Evolutionary conservation across 2,329 filamentous ascomycete species (phyloP).

Genomic region (Dryadomyces quercivorus): DNA sequence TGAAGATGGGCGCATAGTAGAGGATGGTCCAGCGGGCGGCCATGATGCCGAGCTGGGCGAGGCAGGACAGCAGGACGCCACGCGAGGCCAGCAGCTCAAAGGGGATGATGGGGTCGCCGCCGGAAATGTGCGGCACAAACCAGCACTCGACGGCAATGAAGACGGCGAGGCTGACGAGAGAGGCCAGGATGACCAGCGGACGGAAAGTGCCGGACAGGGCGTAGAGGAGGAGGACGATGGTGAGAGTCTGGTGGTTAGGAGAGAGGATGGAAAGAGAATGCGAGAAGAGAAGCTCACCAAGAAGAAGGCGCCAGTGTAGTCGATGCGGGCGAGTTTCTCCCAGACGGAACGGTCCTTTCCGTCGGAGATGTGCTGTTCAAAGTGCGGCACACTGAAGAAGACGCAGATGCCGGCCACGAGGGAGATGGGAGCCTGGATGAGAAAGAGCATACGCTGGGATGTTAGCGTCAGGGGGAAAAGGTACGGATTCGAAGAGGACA

Average conservation of each 20-base stretch:
- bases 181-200: conserved; percentile 45
- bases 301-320: conserved; percentile 61
- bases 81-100: conserved; percentile 56
- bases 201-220: conserved; percentile 53
- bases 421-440: conserved; percentile 54
- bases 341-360: conserved; percentile 24
- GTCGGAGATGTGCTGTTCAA: conserved; percentile 12
- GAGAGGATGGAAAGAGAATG: neutral
- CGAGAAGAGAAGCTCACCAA: conserved; percentile 32
- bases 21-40: conserved; percentile 68
- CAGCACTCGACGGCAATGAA: conserved; percentile 51
- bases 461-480: neutral
- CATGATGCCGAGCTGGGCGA: conserved; percentile 68
- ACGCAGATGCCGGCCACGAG: conserved; percentile 49
- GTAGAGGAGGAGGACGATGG: conserved; percentile 62
- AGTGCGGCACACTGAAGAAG: conserved; percentile 50
- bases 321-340: conserved; percentile 51
- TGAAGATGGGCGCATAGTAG: conserved; percentile 72
- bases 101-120: conserved; percentile 63
- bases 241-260: conserved; percentile 33
- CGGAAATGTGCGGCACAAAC: conserved; percentile 21
- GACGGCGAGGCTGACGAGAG: conserved; percentile 33
- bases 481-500: conserved; percentile 15
- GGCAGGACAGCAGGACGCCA: conserved; percentile 59
- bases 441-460: conserved; percentile 56